Base-by-base conservation (phyloP, 164 flowering plant species). In the Aristolochia fimbriata region DNA sequence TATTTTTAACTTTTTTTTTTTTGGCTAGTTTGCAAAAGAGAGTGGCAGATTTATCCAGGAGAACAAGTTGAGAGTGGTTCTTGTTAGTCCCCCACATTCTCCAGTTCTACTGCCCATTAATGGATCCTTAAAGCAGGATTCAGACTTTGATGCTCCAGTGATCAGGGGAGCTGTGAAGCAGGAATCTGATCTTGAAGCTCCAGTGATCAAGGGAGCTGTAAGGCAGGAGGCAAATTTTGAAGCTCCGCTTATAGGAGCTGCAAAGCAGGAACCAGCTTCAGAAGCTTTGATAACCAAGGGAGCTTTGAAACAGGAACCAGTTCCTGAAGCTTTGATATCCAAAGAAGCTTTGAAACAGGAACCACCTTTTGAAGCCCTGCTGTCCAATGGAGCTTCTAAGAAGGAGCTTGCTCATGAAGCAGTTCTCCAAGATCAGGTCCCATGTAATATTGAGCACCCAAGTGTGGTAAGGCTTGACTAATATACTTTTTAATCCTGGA, bases 1-100 rank as follows among this genome's bases (percentile, higher is more conserved):
- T 33, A 46, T 54, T 2, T 46, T 33, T 19, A 52, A 52, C n/a
- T 52, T 62, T 69, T 68, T 76, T 23, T 66, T 60, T 62, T 17
- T 61, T 63, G 63, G 60, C 54, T 85, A 91, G 98, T 91, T 91
- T 71, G 51, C 80, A 37, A 88, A 78, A 72, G 91, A 76, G 23
- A 75, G 47, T 62, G 80, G 78, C 25, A 85, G 64, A 70, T 70
- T 74, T 52, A 61, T 91, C 68, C 85, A 87, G 69, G 98, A 91
- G 76, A 76, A 68, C 53, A 91, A 91, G 77, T 70, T 91, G 65
- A 83, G 64, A 63, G 98, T 91, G 71, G 55, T 68, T 55, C 79
- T 88, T 15, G 58, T 77, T 58, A 74, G 74, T 62, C 86, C 85
- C 62, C 75, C 85, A 13, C 48, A 63, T 59, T 85, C 95, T 37